Evolutionary conservation across 1,284 basidiomycete species (phyloP), one percentile per base, ranked within the genome.

Genomic region (Phaffia rhodozyma): DNA sequence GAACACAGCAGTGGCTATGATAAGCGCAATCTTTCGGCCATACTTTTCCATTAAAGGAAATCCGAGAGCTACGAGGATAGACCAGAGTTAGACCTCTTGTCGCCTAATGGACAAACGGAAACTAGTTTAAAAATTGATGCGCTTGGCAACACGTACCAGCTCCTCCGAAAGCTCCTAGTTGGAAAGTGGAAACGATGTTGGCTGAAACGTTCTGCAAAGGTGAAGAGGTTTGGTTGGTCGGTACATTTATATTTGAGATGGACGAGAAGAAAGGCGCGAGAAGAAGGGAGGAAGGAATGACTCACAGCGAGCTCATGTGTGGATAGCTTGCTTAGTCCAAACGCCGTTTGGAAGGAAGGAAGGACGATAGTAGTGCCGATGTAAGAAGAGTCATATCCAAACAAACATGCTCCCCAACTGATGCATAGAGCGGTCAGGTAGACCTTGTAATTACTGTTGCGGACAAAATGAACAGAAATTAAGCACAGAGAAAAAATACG

Each of bases 111-210:
- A 57, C 29, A 32, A 52, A 57, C 47, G 21, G 48, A 57, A 50
- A 23, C 34, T 32, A 11, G 13, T 21, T 32, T 16, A 11, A 23
- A 57, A 7, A 57, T 11, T 4, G 34, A 21, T 23, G 55, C 47
- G 55, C 62, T 52, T n/a, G 49, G 51, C 63, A 63, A 67, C n/a
- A 62, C 68, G 59, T 69, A 68, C 38, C 69, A 52, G 2, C 71
- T 18, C 74, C 75, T 54, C 74, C 72, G 69, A 75, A 74, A 25
- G 72, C 72, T 27, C 75, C 76, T 1, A 74, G 76, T 58, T 75
- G 73, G 68, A 75, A 78, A 20, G 71, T 70, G n/a, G 75, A 72
- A 11, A 76, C 76, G 21, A 78, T 68, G 67, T 77, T 76, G n/a
- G 74, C 70, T 57, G 68, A 72, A 25, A 66, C 69, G 13, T 63